A percentile compares a stretch with the other conserved stretches of the same genome.
Evolutionary conservation across 768 basidiomycete genomes (phyloP).

Genomic region (Chiua virens): DNA sequence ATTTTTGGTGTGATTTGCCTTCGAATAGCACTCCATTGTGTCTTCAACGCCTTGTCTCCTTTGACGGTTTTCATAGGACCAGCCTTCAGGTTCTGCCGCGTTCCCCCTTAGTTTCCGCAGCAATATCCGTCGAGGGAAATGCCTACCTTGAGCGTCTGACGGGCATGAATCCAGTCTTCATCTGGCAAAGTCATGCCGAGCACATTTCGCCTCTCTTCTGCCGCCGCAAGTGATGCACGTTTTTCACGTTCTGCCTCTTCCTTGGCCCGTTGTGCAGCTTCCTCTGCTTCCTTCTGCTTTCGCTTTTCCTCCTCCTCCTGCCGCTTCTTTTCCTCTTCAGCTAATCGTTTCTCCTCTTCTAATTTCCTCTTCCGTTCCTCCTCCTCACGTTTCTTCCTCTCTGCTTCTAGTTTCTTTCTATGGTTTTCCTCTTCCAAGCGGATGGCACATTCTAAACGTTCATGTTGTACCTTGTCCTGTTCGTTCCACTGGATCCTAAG

Average conservation of each 20-base stretch:
- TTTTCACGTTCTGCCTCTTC: conserved; percentile 38
- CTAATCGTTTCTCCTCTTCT: conserved; percentile 46
- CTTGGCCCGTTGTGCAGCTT: conserved; percentile 28
- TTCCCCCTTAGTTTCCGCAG: conserved; percentile 21
- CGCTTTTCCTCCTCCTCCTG: conserved; percentile 43
- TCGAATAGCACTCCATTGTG: conserved; percentile 65
- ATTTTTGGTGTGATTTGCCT: conserved; percentile 85
- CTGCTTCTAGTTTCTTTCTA: conserved; percentile 51
- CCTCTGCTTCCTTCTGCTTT: conserved; percentile 33
- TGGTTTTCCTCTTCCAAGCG: conserved; percentile 62
- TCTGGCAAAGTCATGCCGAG: conserved; percentile 55
- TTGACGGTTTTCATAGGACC: conserved; percentile 68
- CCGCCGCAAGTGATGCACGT: conserved; percentile 37
- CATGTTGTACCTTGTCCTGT: conserved; percentile 46
- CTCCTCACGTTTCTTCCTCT: conserved; percentile 50
- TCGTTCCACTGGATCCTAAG: conserved; percentile 47
- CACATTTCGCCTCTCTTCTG: conserved; percentile 39
- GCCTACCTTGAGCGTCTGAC: conserved; percentile 53
- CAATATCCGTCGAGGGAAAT: conserved; percentile 13
- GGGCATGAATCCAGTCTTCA: conserved; percentile 65
- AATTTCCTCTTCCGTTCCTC: conserved; percentile 47
- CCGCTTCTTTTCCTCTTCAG: conserved; percentile 43
- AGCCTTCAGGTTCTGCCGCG: conserved; percentile 56
- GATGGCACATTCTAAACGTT: conserved; percentile 63
- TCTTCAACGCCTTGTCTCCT: conserved; percentile 48